Conservation (phyloP, 2,329 filamentous ascomycete species). For the Cladobotryum protrusum region DNA sequence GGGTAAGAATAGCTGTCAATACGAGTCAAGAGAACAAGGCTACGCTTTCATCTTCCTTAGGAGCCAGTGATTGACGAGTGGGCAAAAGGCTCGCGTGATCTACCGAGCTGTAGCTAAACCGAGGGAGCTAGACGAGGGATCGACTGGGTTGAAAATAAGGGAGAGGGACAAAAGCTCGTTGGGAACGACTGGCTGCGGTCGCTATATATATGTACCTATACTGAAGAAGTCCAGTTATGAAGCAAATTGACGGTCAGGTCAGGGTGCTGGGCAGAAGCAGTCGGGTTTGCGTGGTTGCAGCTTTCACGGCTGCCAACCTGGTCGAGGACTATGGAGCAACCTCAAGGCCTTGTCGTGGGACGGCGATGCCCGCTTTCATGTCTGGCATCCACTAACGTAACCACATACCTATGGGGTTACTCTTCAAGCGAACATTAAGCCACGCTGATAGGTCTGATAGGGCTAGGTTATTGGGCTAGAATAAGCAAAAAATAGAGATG, state of each 20-base stretch:
- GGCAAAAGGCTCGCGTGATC: slow-evolving; percentile 8
- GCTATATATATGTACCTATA: neutral
- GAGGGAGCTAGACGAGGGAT: neutral
- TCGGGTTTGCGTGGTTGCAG: slow-evolving; percentile 5
- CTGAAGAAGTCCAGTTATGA: neutral
- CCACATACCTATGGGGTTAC: slow-evolving; percentile 1
- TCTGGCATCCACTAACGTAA: slow-evolving; percentile 9
- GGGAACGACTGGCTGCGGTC: neutral
- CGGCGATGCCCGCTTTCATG: slow-evolving; percentile 10
- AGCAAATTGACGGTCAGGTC: slow-evolving; percentile 9
- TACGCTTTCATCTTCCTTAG: slow-evolving; percentile 5
- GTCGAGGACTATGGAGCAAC: slow-evolving; percentile 4
- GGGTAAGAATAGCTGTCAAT: slow-evolving; percentile 2
- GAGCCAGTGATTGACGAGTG: slow-evolving; percentile 3
- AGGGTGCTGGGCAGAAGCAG: slow-evolving; percentile 4
- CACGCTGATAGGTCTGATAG: slow-evolving; percentile 11
- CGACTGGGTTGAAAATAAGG: neutral
- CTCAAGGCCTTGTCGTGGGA: neutral
- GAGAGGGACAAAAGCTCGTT: neutral
- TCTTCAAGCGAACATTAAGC: slow-evolving; percentile 6
- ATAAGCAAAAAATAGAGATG: slow-evolving; percentile 1
- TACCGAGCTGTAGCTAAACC: neutral
- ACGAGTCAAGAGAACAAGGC: slow-evolving; percentile 3
- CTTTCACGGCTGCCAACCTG: slow-evolving; percentile 3
- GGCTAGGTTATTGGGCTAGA: slow-evolving; percentile 5